Conservation (phyloP, 192 early-diverging fungal genomes). For the Entomortierella parvispora region DNA sequence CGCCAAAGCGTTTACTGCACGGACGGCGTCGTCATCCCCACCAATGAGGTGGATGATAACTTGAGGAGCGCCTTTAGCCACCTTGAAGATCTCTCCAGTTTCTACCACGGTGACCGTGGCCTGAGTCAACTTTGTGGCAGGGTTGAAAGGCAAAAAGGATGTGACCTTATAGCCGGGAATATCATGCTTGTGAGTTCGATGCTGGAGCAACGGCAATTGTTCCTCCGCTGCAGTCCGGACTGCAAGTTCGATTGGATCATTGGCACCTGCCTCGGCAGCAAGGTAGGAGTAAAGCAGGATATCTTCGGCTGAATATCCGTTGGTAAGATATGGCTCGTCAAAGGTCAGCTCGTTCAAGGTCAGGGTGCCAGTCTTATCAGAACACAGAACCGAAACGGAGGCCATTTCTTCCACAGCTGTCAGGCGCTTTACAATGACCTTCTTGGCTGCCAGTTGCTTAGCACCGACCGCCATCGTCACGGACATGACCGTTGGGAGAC, state of each 20-base stretch:
- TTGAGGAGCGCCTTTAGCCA: conserved; percentile 81
- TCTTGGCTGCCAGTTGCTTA: conserved; percentile 70
- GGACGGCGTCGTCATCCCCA: too few species aligned
- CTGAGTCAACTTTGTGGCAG: conserved; percentile 73
- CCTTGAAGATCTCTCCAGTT: conserved; percentile 62
- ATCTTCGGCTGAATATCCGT: conserved; percentile 61
- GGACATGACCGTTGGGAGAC: conserved; percentile 82
- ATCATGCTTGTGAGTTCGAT: conserved; percentile 53
- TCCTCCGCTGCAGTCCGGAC: conserved; percentile 69
- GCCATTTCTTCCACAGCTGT: too few species aligned
- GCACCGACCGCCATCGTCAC: conserved; percentile 91
- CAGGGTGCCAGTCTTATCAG: too few species aligned
- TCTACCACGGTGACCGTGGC: conserved; percentile 65
- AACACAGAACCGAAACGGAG: too few species aligned
- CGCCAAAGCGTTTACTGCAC: conserved; percentile 69
- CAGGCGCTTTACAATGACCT: conserved; percentile 83
- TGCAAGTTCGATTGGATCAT: conserved; percentile 80
- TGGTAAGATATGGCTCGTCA: conserved; percentile 70
- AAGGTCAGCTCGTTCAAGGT: too few species aligned
- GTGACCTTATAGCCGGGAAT: conserved; percentile 76
- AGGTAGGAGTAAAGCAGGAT: conserved; percentile 71
- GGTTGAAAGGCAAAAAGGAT: conserved; percentile 80
- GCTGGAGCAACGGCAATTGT: conserved; percentile 56
- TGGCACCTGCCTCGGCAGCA: too few species aligned
- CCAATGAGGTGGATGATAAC: conserved; percentile 68